Evolutionary conservation across 345 rosid species (phyloP), one percentile per base, ranked within the genome.

Genomic region (Boechera divaricarpa): DNA sequence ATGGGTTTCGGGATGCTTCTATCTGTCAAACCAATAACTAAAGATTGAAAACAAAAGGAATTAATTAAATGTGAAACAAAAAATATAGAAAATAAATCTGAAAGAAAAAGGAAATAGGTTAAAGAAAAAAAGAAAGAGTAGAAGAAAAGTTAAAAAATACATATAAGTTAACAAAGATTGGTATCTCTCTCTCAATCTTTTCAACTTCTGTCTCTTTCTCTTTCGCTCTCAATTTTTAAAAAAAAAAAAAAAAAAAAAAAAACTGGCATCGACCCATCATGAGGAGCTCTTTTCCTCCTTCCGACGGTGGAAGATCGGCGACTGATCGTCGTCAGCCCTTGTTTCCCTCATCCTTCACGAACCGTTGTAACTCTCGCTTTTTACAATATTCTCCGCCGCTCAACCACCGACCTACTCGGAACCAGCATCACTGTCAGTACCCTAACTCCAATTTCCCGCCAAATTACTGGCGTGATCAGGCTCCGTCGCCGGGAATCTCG

Each of bases 361-460:
- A 63, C 16, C 57, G 26, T 2, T 8, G 1, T n/a, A 10, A 52
- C 63, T 26, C 6, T 32, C 65, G 18, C n/a, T 11, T 51, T 32
- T 1, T 12, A 6, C 66, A 55, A 10, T 63, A 62, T 15, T 42
- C 69, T 72, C 51, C 51, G 63, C 63, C 73, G 57, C 28, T 41
- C 4, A 73, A 7, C 4, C 73, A 49, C 77, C 77, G 58, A 6
- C 65, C 24, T 36, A 66, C 68, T 63, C 58, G 44, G 6, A 35
- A 28, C 1, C 73, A 26, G 13, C 62, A 69, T 41, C 56, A 73
- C 33, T 15, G 5, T 44, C 80, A 62, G 31, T 74, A 49, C 73
- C 80, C 77, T 69, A 75, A 70, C 39, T 16, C 77, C 31, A 44
- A 1, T 63, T 79, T 31, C 76, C 79, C 72, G 71, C 79, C 79